Conservation (phyloP, 192 early-diverging fungal genomes). For the Chytriomyces sp. region DNA sequence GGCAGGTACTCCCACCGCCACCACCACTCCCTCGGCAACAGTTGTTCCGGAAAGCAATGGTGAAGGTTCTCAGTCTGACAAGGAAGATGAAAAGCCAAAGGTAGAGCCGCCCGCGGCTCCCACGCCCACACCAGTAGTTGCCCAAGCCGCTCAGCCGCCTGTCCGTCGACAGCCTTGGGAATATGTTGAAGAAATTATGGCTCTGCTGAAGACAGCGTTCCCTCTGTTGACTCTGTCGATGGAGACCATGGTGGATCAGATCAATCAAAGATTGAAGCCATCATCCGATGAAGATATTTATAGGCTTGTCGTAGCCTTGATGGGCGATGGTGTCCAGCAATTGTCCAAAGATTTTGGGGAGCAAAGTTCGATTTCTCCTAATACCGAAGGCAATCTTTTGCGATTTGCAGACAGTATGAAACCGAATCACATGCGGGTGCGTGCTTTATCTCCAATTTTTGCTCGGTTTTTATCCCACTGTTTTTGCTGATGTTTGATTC, state of each 20-base stretch:
- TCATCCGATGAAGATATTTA: constrained; percentile 98
- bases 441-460: neutral
- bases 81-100: constrained; percentile 28
- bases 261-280: constrained; percentile 91
- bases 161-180: constrained; percentile 76
- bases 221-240: constrained; percentile 93
- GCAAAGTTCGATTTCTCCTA: constrained; percentile 63
- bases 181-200: constrained; percentile 93
- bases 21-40: neutral
- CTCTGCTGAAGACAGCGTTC: constrained; percentile 90
- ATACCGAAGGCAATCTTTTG: constrained; percentile 79
- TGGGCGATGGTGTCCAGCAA: constrained; percentile 91
- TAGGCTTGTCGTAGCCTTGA: constrained; percentile 86
- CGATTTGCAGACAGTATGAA: constrained; percentile 89
- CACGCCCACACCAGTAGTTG: constrained; percentile 7
- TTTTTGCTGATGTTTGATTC: neutral
- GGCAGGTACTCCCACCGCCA: constrained; percentile 3
- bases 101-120: neutral
- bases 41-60: constrained; percentile 9
- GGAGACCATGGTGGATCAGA: constrained; percentile 99
- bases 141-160: neutral
- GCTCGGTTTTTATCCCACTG: constrained; percentile 8
- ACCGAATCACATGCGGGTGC: constrained; percentile 73
- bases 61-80: constrained; percentile 18
- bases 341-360: constrained; percentile 70